These are phyloP conservation scores for Acer yangbiense DNA, from an alignment of 345 rosid species.

Conservation along the genomic window DNA sequence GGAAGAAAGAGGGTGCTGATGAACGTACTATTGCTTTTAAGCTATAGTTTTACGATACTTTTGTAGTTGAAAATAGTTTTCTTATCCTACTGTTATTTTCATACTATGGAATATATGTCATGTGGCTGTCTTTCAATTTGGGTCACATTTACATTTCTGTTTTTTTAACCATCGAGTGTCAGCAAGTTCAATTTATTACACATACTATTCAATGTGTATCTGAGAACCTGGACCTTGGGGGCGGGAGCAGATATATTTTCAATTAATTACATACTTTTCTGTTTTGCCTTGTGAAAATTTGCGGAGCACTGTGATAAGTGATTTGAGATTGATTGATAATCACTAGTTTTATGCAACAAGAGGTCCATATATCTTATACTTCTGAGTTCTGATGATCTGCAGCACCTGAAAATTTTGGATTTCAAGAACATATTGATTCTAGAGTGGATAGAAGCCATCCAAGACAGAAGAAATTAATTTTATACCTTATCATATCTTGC, in stretches of 20 bases:
- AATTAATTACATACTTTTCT: neutral
- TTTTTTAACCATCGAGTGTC: neutral
- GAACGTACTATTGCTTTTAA: slow-evolving; percentile 12
- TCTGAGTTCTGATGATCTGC: neutral
- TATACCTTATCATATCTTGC: neutral
- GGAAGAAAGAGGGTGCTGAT: slow-evolving; percentile 56
- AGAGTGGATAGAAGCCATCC: neutral
- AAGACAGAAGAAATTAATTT: neutral
- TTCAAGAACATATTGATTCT: neutral
- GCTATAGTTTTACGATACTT: neutral
- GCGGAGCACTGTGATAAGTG: neutral
- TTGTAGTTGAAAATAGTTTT: neutral
- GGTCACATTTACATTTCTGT: neutral
- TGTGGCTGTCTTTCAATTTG: neutral
- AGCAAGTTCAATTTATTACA: neutral
- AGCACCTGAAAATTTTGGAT: neutral
- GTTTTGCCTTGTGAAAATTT: neutral
- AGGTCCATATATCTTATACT: neutral
- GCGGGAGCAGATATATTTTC: neutral
- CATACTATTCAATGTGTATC: neutral
- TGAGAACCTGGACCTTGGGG: neutral
- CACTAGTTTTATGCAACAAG: neutral
- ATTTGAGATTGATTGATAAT: neutral
- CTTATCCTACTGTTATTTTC: neutral
- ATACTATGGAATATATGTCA: neutral